Evolutionary conservation across 768 basidiomycete species (phyloP), one percentile per base, ranked within the genome.

Genomic region (Rhodotorula toruloides): DNA sequence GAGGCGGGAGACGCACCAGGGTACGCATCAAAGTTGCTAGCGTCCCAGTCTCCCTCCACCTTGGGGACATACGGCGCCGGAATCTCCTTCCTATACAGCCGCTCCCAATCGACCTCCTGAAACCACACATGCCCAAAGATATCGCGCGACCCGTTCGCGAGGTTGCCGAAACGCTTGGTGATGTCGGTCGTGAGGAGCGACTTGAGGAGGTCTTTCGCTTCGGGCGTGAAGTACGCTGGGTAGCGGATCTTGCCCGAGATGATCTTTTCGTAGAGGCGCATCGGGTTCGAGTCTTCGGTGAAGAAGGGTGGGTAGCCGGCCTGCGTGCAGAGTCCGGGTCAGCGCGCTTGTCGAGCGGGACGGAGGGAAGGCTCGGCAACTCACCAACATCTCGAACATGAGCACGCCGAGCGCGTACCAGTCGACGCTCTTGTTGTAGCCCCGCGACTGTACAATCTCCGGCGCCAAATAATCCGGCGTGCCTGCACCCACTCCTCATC

Each of bases 341-440:
- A 27, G 1, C 25, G 19, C 21, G 32, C 16, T 7, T 17, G 37
- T 7, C 21, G n/a, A 12, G 22, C 32, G 53, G 22, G 0, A 2
- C 19, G 21, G 49, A n/a, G 42, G 32, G n/a, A 19, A 19, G 22
- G 44, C 14, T 22, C 22, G 42, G n/a, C 10, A 13, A 56, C 71
- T n/a, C 36, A 74, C 73, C 90, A 99, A 84, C 96, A 98, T 98
- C 77, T 99, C 96, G 76, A 94, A 99, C 78, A 90, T 91, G 48
- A 99, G 81, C 46, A 98, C 90, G 34, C 96, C 96, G 73, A 93
- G 88, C 13, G 96, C 94, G 92, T 94, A 99, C 94, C 93, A 98
- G 77, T 98, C 96, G 7, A 94, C 94, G 25, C 92, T 91, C 78
- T 97, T 97, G 39, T 93, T 93, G 78, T 99, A 94, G 21, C 96